phyloP scores from a whole-genome alignment of 768 basidiomycete genomes.

The Kwoniella dendrophila region DNA sequence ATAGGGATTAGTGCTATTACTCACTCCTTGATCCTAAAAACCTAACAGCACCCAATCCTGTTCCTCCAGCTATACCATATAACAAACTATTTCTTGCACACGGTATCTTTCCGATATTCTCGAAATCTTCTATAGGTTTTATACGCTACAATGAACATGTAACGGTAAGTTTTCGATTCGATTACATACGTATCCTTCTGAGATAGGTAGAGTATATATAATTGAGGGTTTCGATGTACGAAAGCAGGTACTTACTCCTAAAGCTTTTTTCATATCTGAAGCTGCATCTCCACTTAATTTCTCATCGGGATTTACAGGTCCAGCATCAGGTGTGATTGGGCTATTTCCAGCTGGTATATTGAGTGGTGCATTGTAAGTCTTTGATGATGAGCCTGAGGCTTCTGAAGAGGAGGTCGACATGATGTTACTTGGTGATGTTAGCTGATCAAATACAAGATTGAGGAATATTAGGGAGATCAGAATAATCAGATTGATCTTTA shows the following conservation, averaged over 20 bases:
- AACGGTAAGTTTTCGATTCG: background rate
- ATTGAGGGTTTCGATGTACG: too few relatives aligned
- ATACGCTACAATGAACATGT: conserved; percentile 38
- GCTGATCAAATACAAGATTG: too few relatives aligned
- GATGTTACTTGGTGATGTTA: background rate
- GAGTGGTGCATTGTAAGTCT: conserved; percentile 20
- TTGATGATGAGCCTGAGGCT: conserved; percentile 1
- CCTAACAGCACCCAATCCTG: conserved; percentile 47
- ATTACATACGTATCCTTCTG: too few relatives aligned
- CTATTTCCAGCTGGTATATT: conserved; percentile 51
- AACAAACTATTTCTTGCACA: conserved; percentile 51
- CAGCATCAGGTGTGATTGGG: conserved; percentile 27
- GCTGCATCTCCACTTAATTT: conserved; percentile 39
- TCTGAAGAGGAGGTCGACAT: background rate
- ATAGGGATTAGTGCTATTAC: conserved; percentile 8
- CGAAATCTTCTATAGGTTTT: conserved; percentile 39
- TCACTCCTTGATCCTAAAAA: conserved; percentile 48
- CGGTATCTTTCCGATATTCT: conserved; percentile 51
- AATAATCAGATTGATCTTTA: too few relatives aligned
- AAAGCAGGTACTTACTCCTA: conserved; percentile 31
- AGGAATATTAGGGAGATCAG: too few relatives aligned
- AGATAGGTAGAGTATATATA: too few relatives aligned
- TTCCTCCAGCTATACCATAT: conserved; percentile 52
- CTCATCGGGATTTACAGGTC: conserved; percentile 24
- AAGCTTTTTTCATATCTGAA: conserved; percentile 38